Base-by-base conservation (phyloP, 495 filamentous ascomycete genomes). In the Penicillium turbatum region DNA sequence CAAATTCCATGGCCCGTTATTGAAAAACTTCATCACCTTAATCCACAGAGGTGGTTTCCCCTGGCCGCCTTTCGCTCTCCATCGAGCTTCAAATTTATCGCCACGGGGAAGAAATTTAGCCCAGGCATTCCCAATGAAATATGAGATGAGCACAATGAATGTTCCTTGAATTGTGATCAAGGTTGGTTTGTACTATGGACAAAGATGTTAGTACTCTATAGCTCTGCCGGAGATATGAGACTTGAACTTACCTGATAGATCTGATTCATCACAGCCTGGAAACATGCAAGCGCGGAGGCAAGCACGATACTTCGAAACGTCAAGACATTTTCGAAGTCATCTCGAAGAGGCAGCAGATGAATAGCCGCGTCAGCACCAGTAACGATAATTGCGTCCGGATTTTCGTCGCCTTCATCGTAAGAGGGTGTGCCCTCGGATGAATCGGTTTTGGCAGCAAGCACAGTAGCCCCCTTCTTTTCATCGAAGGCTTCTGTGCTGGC, bases 241-340 rank as follows among this genome's bases (percentile, higher is more conserved):
- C 50, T 2, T 24, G 43, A 13, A 48, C 57, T 57, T 51, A 75
- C 72, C 12, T 44, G 48, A 55, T 79, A 79, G 26, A 79, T 76
- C 56, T 75, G 71, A 51, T 60, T 66, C 70, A 80, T 80, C 15
- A 75, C 70, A 16, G 75, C 72, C 45, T 75, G 72, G 58, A 80
- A 77, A 21, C 62, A 72, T 0, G 76, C 62, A 26, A 80, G 68
- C 19, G 52, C 48, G 12, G 73, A 70, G 26, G 73, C 74, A 32
- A 80, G 53, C 38, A 79, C 48, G 6, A 80, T 50, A 27, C 67
- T 69, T 1, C 77, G 70, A 53, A 80, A 77, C 19, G 70, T 80
- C 44, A 79, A 55, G 10, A 74, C 62, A 5, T 58, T 65, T 15
- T 79, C 71, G 34, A 55, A 53, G 52, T 80, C 77, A 56, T 80